These are phyloP conservation scores for Bolboschoenus planiculmis DNA, from an alignment of 176 grass and related monocot genomes.

Conservation along the genomic window DNA sequence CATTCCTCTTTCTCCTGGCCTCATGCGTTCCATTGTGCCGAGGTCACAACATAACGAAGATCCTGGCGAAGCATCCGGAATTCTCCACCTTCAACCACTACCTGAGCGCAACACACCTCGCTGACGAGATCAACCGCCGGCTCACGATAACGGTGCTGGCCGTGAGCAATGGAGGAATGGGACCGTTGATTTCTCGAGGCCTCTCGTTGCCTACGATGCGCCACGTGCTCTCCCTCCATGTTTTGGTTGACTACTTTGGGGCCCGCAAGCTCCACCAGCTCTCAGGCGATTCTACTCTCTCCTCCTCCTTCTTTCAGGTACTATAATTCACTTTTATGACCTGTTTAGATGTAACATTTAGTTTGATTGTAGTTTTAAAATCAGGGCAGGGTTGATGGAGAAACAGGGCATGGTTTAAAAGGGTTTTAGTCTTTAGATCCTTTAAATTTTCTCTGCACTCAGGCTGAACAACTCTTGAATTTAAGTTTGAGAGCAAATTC, in stretches of 20 bases:
- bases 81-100: slow-evolving; percentile 43
- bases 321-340: neutral
- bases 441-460: neutral
- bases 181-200: neutral
- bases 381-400: neutral
- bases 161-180: slow-evolving; percentile 33
- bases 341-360: neutral
- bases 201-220: slow-evolving; percentile 3
- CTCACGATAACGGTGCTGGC: slow-evolving; percentile 41
- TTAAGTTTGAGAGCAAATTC: neutral
- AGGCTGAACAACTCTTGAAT: neutral
- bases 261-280: slow-evolving; percentile 34
- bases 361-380: neutral
- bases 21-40: slow-evolving; percentile 2
- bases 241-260: slow-evolving; percentile 45
- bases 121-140: slow-evolving; percentile 34
- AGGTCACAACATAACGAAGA: slow-evolving; percentile 43
- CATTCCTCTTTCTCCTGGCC: slow-evolving; percentile 20
- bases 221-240: slow-evolving; percentile 29
- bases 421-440: slow-evolving; percentile 9
- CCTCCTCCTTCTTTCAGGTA: slow-evolving; percentile 37
- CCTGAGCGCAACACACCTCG: slow-evolving; percentile 35
- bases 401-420: neutral
- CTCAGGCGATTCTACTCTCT: neutral
- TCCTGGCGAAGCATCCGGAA: slow-evolving; percentile 35